Base-by-base conservation (phyloP, 176 grass and related monocot genomes). In the Stipa capillata region DNA sequence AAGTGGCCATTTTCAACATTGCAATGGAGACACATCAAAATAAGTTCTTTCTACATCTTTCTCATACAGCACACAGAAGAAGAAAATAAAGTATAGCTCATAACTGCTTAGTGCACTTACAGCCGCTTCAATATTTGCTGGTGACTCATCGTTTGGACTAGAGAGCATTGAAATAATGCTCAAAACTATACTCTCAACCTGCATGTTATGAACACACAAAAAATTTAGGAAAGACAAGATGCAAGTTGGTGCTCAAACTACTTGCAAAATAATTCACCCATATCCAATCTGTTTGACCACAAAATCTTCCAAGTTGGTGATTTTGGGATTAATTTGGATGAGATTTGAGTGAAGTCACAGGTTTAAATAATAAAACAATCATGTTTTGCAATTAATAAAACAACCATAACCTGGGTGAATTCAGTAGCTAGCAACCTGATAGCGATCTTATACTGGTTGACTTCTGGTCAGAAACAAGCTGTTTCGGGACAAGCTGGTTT, bases 101-200 rank as follows among this genome's bases (percentile, higher is more conserved):
- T 17, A 85, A 62, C 79, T 90, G 60, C 8, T 0, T 1, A 72
- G n/a, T 83, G 47, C 76, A 93, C 93, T 91, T 93, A 97, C 93
- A 50, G 93, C 93, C 12, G 93, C 93, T 83, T 97, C 93, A 57
- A 97, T 89, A 84, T 97, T 97, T 48, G 93, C 93, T 75, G 90
- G 90, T 60, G 93, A 97, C 40, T 97, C 93, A 11, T 97, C 93
- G 1, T 97, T 97, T 45, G 93, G 93, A 83, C 93, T 93, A 69
- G 93, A 97, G 33, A 97, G 93, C 93, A 97, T 97, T 20, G 93
- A 93, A 86, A 97, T 97, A 58, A 97, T 97, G 83, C 93, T 97
- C 61, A 97, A 56, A 82, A 97, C 93, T 77, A 97, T 97, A 87
- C 93, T 97, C 67, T 97, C 93, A 60, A 97, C 93, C 93, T 97